Evolutionary conservation across 2,329 filamentous ascomycete species (phyloP).

Genomic region (Thielaviopsis euricoi): DNA sequence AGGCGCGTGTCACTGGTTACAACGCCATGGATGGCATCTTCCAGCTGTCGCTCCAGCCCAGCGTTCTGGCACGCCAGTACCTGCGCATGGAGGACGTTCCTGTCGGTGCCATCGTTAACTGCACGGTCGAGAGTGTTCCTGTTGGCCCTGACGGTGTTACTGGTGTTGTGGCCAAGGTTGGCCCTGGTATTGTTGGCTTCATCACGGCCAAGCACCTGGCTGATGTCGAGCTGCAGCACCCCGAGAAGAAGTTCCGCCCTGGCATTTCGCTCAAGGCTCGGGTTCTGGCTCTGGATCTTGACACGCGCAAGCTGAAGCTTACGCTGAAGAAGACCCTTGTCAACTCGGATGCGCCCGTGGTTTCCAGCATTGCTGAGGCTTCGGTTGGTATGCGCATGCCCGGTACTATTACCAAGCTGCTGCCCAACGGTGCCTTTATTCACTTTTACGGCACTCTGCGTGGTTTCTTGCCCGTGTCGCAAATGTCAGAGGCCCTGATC

Average conservation of each 20-base stretch:
- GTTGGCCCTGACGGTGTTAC: conserved; percentile 62
- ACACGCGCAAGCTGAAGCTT: conserved; percentile 64
- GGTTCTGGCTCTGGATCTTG: conserved; percentile 62
- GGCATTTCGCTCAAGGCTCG: conserved; percentile 71
- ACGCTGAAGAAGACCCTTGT: conserved; percentile 91
- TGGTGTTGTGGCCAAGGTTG: conserved; percentile 67
- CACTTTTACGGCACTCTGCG: conserved; percentile 77
- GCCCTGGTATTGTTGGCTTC: conserved; percentile 76
- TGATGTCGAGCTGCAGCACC: conserved; percentile 74
- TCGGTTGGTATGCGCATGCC: conserved; percentile 60
- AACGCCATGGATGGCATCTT: conserved; percentile 76
- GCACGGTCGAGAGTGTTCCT: conserved; percentile 70
- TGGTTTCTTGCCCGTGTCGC: conserved; percentile 79
- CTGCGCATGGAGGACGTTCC: conserved; percentile 82
- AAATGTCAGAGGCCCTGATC: conserved; percentile 98
- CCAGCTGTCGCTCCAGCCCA: conserved; percentile 68
- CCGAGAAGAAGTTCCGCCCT: conserved; percentile 90
- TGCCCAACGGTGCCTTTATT: conserved; percentile 65
- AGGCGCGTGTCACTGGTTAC: conserved; percentile 70
- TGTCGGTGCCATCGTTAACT: conserved; percentile 64
- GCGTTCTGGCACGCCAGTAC: conserved; percentile 71
- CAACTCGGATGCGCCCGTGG: conserved; percentile 68
- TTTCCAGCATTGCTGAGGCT: conserved; percentile 63
- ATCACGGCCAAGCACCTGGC: conserved; percentile 79
- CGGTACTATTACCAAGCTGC: conserved; percentile 73